phyloP scores from a whole-genome alignment of 1,284 basidiomycete species.

The Vanrija humicola region DNA sequence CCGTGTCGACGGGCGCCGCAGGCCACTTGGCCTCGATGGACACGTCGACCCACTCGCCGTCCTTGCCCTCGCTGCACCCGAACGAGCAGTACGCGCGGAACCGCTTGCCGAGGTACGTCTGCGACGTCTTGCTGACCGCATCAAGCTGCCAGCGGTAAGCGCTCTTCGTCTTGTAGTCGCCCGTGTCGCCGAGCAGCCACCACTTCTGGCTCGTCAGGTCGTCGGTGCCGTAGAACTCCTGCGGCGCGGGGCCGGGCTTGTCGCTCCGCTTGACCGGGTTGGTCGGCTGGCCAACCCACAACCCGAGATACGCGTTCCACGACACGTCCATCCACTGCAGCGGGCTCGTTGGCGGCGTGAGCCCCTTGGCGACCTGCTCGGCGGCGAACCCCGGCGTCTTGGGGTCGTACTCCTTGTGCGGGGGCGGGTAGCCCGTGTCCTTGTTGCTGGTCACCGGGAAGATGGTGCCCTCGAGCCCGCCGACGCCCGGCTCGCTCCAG shows the following conservation, averaged over 20 bases:
- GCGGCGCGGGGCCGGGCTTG: conserved; percentile 4
- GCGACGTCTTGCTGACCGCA: background rate
- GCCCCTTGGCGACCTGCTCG: conserved; percentile 2
- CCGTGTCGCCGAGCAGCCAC: conserved; percentile 11
- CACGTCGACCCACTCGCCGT: conserved; percentile 11
- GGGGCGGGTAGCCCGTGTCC: conserved; percentile 4
- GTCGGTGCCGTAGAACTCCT: conserved; percentile 11
- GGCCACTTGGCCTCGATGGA: background rate
- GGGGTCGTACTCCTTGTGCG: conserved; percentile 6
- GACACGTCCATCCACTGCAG: conserved; percentile 16
- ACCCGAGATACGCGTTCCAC: conserved; percentile 13
- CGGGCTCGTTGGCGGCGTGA: conserved; percentile 1
- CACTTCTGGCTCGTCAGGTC: conserved; percentile 11
- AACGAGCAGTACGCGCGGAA: conserved; percentile 14
- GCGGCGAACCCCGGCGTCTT: background rate
- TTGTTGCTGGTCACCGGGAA: background rate
- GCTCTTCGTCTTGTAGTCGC: conserved; percentile 8
- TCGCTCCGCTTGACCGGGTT: background rate
- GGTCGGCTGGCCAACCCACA: conserved; percentile 13
- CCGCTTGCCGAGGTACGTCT: conserved; percentile 3
- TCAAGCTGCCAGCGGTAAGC: conserved; percentile 15
- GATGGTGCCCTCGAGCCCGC: conserved; percentile 8
- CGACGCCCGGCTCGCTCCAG: conserved; percentile 11
- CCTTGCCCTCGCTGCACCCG: conserved; percentile 6
- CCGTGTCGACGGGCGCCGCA: background rate